Evolutionary conservation across 352 stramenopile species (phyloP), one percentile per base, ranked within the genome.

Genomic region (Porosira glacialis): DNA sequence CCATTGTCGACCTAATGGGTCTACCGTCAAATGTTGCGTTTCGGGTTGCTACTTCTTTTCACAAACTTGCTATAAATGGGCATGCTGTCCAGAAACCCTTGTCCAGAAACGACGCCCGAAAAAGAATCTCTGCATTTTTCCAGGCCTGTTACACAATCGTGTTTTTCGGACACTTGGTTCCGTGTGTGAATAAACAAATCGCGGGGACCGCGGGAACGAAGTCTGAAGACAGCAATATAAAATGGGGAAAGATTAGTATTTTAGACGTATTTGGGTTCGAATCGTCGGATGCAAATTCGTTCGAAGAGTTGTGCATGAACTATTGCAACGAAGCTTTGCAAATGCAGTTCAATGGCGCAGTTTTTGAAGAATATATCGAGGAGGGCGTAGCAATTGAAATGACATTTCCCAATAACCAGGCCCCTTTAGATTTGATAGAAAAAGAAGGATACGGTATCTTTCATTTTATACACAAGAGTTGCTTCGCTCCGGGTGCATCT

Each of bases 371-470:
- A 13, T 13, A 47, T 13, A n/a, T n/a, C n/a, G n/a, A n/a, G n/a
- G 94, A 93, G 0, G 96, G 98, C 63, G 87, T 96, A 69, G 98
- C 94, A 95, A 94, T 95, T 63, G 97, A 98, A 79, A 98, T 99
- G 67, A 87, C 96, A 65, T 99, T 98, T 74, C 95, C 96, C 38
- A 95, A 99, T 70, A 99, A 99, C 85, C 94, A 97, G 66, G 95
- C 97, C 65, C 97, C 97, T 61, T 87, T 98, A 11, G 94, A 97
- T 52, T 87, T 98, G 24, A 98, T 98, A 59, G 94, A 98, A 62
- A 77, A 81, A 44, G 88, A 89, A 44, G 69, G 86, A 31, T 79
- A 75, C 30, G 81, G 81, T 35, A 89, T 92, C 38, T 47, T 92
- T 15, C 70, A 77, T 22, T 75, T 99, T 22, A 78, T 99, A 13